phyloP scores from a whole-genome alignment of 2,329 filamentous ascomycete species.

The Stagonosporopsis rhizophila region DNA sequence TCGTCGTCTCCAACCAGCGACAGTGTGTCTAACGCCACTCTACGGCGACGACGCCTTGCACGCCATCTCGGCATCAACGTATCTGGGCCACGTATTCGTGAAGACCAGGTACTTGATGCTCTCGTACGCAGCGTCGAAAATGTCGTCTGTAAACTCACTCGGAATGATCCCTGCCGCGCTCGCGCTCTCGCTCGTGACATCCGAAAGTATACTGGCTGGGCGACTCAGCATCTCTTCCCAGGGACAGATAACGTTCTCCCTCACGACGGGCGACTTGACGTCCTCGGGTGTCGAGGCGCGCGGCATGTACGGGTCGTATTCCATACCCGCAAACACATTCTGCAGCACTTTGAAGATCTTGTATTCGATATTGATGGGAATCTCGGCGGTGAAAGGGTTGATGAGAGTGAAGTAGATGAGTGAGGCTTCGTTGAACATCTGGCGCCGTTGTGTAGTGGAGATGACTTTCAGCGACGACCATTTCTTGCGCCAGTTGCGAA shows the following conservation, averaged over 20 bases:
- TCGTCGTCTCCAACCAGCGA: neutral
- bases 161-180: slow-evolving; percentile 40
- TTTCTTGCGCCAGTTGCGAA: slow-evolving; percentile 48
- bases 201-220: slow-evolving; percentile 42
- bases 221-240: slow-evolving; percentile 47
- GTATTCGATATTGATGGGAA: slow-evolving; percentile 50
- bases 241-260: slow-evolving; percentile 48
- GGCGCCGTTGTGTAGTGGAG: slow-evolving; percentile 42
- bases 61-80: slow-evolving; percentile 42
- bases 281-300: slow-evolving; percentile 34
- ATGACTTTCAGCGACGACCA: slow-evolving; percentile 38
- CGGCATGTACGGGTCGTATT: slow-evolving; percentile 48
- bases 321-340: slow-evolving; percentile 38
- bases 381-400: slow-evolving; percentile 48
- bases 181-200: slow-evolving; percentile 35
- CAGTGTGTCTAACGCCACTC: neutral
- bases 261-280: slow-evolving; percentile 27
- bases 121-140: slow-evolving; percentile 47
- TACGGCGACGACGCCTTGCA: slow-evolving; percentile 29
- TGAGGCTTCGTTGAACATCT: slow-evolving; percentile 48
- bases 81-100: slow-evolving; percentile 49
- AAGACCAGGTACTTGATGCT: slow-evolving; percentile 50
- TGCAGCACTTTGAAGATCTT: slow-evolving; percentile 49
- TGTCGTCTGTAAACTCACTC: slow-evolving; percentile 43
- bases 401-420: slow-evolving; percentile 50